Percentiles rank a stretch among this genome's conserved stretches.
These are phyloP conservation scores for Penicillium sp. DNA, from an alignment of 2,329 filamentous ascomycete species.

Conservation along the genomic window DNA sequence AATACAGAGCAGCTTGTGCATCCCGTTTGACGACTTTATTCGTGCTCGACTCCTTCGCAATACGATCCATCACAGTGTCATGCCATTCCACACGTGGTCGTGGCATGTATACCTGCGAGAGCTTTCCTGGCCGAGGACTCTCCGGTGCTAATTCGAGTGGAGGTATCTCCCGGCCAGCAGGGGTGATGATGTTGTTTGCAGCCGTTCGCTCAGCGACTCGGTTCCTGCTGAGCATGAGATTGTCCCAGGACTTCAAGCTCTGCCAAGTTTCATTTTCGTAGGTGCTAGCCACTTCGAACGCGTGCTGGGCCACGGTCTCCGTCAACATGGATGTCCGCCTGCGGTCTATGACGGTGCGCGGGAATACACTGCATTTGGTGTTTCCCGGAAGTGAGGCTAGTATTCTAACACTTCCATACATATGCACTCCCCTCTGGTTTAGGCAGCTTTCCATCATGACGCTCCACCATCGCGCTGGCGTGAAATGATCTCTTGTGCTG, in stretches of 20 bases:
- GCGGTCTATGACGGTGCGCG: conserved; percentile 57
- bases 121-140: conserved; percentile 13
- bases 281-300: conserved; percentile 55
- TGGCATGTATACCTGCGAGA: conserved; percentile 26
- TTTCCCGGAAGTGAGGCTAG: conserved; percentile 64
- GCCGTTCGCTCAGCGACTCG: conserved; percentile 31
- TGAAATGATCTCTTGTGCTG: conserved; percentile 49
- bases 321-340: conserved; percentile 58
- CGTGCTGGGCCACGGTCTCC: conserved; percentile 48
- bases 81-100: conserved; percentile 41
- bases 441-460: conserved; percentile 57
- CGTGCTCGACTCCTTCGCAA: neutral
- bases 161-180: conserved; percentile 27
- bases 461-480: conserved; percentile 56
- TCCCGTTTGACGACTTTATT: neutral
- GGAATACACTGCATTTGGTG: conserved; percentile 63
- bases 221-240: conserved; percentile 22
- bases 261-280: conserved; percentile 30
- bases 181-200: conserved; percentile 29
- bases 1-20: neutral
- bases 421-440: conserved; percentile 62
- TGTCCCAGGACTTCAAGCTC: conserved; percentile 25
- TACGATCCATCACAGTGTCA: conserved; percentile 18
- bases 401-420: conserved; percentile 75
- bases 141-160: conserved; percentile 26